Evolutionary conservation across 257 asterid species (phyloP).

Genomic region (Petunia secreta): DNA sequence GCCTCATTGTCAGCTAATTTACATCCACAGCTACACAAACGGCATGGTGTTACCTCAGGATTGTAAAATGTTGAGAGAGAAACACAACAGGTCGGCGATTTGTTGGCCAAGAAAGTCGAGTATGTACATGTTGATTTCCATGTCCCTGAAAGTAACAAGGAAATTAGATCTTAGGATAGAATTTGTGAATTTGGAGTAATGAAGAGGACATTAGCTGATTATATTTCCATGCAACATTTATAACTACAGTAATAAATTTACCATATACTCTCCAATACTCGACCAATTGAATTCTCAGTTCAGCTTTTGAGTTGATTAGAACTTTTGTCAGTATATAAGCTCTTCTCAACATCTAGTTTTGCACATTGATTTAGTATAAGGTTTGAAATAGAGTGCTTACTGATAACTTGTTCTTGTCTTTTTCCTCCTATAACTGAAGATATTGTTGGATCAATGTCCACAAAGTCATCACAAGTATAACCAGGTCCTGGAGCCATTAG

Average conservation of each 20-base stretch:
- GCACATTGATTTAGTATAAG: neutral
- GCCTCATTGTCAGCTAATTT: conserved; percentile 39
- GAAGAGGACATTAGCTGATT: no score
- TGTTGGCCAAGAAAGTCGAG: conserved; percentile 56
- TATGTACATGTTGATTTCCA: conserved; percentile 73
- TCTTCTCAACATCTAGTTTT: neutral
- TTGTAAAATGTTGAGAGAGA: conserved; percentile 75
- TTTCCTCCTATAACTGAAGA: conserved; percentile 54
- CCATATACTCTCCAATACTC: neutral
- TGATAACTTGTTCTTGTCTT: conserved; percentile 66
- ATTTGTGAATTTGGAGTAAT: no score
- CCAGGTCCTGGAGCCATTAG: conserved; percentile 69
- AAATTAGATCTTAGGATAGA: neutral
- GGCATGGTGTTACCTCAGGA: conserved; percentile 56
- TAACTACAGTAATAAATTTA: neutral
- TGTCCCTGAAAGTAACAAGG: conserved; percentile 43
- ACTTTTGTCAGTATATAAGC: neutral
- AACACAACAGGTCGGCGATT: conserved; percentile 61
- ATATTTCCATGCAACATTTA: neutral
- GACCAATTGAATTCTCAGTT: neutral
- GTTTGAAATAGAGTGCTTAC: conserved; percentile 43
- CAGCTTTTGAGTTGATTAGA: no score
- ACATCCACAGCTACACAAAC: conserved; percentile 79
- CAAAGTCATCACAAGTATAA: conserved; percentile 55
- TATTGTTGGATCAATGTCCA: conserved; percentile 55